Conservation (phyloP, 2,329 filamentous ascomycete species). For the Penicillium sp. region DNA sequence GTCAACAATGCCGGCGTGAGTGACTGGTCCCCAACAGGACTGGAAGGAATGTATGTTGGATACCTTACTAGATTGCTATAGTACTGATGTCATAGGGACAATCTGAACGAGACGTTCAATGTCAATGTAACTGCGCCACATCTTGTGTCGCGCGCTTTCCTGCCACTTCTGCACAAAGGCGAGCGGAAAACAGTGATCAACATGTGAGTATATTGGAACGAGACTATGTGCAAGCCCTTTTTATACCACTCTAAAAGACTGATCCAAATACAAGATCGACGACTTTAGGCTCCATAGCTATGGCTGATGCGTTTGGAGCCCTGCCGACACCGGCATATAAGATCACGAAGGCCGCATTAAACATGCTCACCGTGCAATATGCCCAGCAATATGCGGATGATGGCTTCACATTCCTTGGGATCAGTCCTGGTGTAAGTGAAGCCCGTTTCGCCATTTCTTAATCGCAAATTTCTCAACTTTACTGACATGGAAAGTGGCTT, state of each 20-base stretch:
- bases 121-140: constrained; percentile 39
- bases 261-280: constrained; percentile 27
- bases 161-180: constrained; percentile 35
- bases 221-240: no score
- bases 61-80: not conserved
- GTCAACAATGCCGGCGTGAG: constrained; percentile 40
- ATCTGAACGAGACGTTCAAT: constrained; percentile 33
- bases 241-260: not conserved
- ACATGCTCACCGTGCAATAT: constrained; percentile 40
- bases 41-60: constrained; percentile 21
- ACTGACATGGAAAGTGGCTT: constrained; percentile 35
- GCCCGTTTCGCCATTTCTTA: not conserved
- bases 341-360: constrained; percentile 44
- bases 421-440: constrained; percentile 41
- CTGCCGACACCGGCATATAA: constrained; percentile 34
- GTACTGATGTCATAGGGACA: constrained; percentile 21
- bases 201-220: constrained; percentile 28
- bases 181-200: constrained; percentile 39
- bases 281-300: constrained; percentile 37
- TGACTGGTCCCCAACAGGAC: constrained; percentile 10
- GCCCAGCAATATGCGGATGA: constrained; percentile 26
- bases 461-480: not conserved
- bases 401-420: constrained; percentile 38
- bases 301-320: constrained; percentile 24
- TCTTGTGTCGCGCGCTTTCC: constrained; percentile 32